A percentile compares a stretch with the other conserved stretches of the same genome.
Conservation (phyloP, 192 early-diverging fungal genomes). For the Podila verticillata region DNA sequence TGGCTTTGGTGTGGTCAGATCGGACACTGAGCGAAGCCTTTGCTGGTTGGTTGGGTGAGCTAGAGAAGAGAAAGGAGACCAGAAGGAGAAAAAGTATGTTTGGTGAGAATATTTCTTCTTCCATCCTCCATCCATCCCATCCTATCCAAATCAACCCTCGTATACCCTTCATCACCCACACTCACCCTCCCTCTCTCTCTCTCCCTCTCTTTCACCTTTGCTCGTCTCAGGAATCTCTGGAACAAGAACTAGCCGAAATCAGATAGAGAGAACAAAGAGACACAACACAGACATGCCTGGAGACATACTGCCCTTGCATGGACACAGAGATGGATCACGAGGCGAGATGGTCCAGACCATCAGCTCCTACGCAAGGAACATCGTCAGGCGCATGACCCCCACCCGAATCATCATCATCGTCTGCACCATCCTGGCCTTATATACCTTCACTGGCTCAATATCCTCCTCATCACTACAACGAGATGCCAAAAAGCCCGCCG, state of each 20-base stretch:
- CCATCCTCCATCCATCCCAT: neutral
- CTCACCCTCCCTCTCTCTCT: neutral
- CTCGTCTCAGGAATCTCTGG: neutral
- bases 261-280: neutral
- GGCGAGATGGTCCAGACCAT: neutral
- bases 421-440: constrained; percentile 25
- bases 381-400: constrained; percentile 19
- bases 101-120: too few relatives aligned
- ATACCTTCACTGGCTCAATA: constrained; percentile 5
- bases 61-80: too few relatives aligned
- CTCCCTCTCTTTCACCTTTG: neutral
- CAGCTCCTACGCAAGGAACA: constrained; percentile 7
- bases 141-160: too few relatives aligned
- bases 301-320: constrained; percentile 44
- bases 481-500: constrained; percentile 1
- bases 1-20: too few relatives aligned
- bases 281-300: constrained; percentile 12
- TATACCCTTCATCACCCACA: neutral
- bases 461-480: neutral
- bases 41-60: too few relatives aligned
- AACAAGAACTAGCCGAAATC: neutral
- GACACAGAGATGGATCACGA: constrained; percentile 10
- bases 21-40: too few relatives aligned
- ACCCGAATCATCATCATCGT: constrained; percentile 19
- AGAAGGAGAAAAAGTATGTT: too few relatives aligned